These are phyloP conservation scores for Fraxinus albicans DNA, from an alignment of 305 asterid species.

Conservation along the genomic window DNA sequence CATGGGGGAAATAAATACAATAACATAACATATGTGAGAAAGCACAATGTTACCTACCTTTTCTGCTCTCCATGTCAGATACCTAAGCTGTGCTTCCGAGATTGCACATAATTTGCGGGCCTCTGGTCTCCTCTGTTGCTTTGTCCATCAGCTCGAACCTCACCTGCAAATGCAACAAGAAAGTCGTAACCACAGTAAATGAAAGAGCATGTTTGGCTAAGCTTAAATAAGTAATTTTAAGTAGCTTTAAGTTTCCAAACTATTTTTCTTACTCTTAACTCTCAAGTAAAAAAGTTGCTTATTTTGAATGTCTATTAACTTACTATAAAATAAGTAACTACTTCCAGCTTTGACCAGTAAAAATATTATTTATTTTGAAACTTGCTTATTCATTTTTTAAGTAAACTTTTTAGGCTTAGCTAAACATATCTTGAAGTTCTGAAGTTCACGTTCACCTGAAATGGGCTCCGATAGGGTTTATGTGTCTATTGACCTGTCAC, in stretches of 20 bases:
- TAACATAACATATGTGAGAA: conserved; percentile 3
- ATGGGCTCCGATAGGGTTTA: neutral
- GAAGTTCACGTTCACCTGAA: conserved; percentile 1
- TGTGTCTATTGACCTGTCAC: neutral
- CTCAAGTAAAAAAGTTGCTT: neutral
- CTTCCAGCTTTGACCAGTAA: neutral
- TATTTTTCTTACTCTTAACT: neutral
- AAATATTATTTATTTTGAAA: neutral
- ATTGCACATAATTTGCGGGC: conserved; percentile 44
- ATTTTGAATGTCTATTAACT: neutral
- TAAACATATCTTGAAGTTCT: neutral
- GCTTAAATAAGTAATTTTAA: neutral
- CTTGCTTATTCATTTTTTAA: neutral
- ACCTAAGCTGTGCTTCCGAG: conserved; percentile 73
- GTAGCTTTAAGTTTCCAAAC: neutral
- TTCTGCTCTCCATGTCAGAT: conserved; percentile 90
- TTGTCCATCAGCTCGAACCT: conserved; percentile 73
- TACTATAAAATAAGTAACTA: neutral
- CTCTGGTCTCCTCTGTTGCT: conserved; percentile 48
- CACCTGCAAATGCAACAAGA: conserved; percentile 42
- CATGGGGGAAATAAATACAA: neutral
- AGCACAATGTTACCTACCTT: conserved; percentile 49
- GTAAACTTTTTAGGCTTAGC: neutral
- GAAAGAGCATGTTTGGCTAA: neutral
- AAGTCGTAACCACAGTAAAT: conserved; percentile 17